Base-by-base conservation (phyloP, 345 rosid species). In the Populus deltoides region DNA sequence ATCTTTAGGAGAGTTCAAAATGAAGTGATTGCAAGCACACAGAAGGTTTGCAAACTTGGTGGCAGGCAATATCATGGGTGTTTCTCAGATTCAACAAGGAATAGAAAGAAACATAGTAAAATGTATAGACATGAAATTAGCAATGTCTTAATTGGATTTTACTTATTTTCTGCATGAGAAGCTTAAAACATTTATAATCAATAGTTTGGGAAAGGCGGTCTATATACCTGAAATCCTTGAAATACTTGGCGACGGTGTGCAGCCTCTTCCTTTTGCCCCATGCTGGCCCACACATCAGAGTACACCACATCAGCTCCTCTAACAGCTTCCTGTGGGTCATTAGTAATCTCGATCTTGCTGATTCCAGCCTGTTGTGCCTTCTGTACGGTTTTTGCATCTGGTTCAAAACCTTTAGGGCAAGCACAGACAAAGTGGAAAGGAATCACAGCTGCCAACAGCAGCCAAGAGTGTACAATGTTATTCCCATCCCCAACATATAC, bases 261-360 rank as follows among this genome's bases (percentile, higher is more conserved):
- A 75, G 98, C 97, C 89, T 96, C 98, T 74, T 96, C 97, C 84
- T 92, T 96, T 77, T 96, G 99, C 33, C 99, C 98, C 98, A 92
- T 90, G 82, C 98, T 93, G 73, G 99, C 98, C 99, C 98, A 91
- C 75, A 89, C 98, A 83, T 96, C 99, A 24, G 99, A 93, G 88
- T 90, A 96, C n/a, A 96, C 98, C 75, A 96, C 97, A 91, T 96
- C 97, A 77, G 97, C 97, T 78, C 90, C 95, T 78, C 75, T 81
- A 25, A 96, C 94, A 78, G 94, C 98, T 87, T 94, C 97, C 78
- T 87, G 92, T 33, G 94, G 90, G 83, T 96, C 97, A 80, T 91
- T 87, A 74, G 86, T 87, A 71, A 96, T 91, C 88, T 96, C 97
- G 47, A 96, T 91, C 90, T 96, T 91, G 87, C 99, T 86, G 63